Evolutionary conservation across 2,329 filamentous ascomycete genomes (phyloP).

Genomic region (Penicillium sp.): DNA sequence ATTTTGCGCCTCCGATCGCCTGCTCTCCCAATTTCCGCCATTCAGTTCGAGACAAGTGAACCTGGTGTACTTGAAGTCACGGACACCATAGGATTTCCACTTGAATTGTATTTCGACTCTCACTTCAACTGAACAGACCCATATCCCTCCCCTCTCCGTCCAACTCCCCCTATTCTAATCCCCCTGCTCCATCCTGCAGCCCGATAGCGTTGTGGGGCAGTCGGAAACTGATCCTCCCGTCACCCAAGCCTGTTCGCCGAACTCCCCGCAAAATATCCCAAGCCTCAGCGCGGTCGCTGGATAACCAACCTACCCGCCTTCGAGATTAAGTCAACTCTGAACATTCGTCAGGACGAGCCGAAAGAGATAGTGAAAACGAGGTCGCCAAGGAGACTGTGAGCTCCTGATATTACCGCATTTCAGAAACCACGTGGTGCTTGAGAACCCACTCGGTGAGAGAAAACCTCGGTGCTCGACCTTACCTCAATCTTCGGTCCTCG

Average conservation of each 20-base stretch:
- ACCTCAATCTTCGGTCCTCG: no score
- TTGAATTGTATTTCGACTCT: no score
- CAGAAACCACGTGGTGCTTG: no score
- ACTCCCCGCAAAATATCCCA: constrained; percentile 26
- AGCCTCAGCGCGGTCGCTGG: constrained; percentile 23
- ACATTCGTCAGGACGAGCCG: not conserved
- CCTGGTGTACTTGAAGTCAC: not conserved
- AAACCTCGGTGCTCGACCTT: no score
- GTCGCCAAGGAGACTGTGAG: no score
- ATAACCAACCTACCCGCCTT: constrained; percentile 21
- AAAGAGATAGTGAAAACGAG: not conserved
- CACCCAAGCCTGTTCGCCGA: constrained; percentile 7
- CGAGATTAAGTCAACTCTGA: no score
- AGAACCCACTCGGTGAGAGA: no score
- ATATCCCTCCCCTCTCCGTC: constrained; percentile 2
- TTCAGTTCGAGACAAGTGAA: not conserved
- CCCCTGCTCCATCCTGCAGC: not conserved
- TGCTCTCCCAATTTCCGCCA: constrained; percentile 2
- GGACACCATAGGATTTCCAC: no score
- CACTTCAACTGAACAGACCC: no score
- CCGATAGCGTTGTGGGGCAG: constrained; percentile 13
- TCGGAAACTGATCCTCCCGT: constrained; percentile 8
- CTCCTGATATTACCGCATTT: no score
- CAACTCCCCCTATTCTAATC: not conserved
- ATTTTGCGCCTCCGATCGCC: constrained; percentile 2